Base-by-base conservation (phyloP, 1,284 basidiomycete species). In the Filobasidium uniguttulatum region DNA sequence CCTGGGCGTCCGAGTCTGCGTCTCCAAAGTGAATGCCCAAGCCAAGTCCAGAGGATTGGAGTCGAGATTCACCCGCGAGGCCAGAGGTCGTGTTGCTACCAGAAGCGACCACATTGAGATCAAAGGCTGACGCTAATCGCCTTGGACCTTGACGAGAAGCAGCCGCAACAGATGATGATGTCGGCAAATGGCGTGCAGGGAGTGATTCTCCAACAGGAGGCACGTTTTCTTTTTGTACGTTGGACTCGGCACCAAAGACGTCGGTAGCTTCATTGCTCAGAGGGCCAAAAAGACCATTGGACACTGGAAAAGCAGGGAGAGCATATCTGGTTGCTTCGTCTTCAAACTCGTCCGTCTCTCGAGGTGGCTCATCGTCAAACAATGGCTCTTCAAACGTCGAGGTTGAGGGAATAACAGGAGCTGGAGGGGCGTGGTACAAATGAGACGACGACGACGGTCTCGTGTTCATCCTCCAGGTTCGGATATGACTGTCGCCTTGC, bases 171-270 rank as follows among this genome's bases (percentile, higher is more conserved):
- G n/a, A n/a, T n/a, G n/a, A n/a, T n/a, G n/a, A n/a, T n/a, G n/a
- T n/a, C n/a, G n/a, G n/a, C n/a, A n/a, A n/a, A n/a, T n/a, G n/a
- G n/a, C n/a, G n/a, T n/a, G n/a, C n/a, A n/a, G n/a, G n/a, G n/a
- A n/a, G n/a, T n/a, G n/a, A n/a, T 35, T 47, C 50, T 9, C 50
- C 50, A 10, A 40, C 22, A 10, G 50, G 50, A 14, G 46, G 31
- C 4, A 44, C 46, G 26, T 52, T 52, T 29, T 52, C 50, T 33
- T 52, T 46, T 19, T 38, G 19, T 17, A 38, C 36, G 3, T 22
- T 14, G 33, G 33, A 15, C 33, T 34, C 33, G 3, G 36, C 36
- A 19, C 20, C 19, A 22, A 38, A 17, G n/a, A 38, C 36, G 12
- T 38, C 23, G 36, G 19, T 38, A 4, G n/a, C n/a, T n/a, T n/a